These are phyloP conservation scores for Delphinella strobiligena DNA, from an alignment of 2,329 filamentous ascomycete species.

Conservation along the genomic window DNA sequence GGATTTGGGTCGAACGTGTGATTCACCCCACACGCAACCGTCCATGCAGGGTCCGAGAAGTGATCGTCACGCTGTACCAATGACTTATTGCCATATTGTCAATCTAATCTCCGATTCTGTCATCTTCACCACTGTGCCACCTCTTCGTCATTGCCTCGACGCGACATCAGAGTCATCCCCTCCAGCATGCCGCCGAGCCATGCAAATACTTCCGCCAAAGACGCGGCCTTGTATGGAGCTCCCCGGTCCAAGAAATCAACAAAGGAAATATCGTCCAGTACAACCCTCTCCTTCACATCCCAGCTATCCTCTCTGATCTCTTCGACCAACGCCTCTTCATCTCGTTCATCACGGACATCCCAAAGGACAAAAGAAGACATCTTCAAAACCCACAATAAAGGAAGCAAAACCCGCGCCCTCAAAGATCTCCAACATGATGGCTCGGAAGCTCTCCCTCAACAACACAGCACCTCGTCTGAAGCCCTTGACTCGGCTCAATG, in stretches of 20 bases:
- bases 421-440: slow-evolving; percentile 44
- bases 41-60: no score
- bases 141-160: no score
- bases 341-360: slow-evolving; percentile 35
- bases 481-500: slow-evolving; percentile 44
- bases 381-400: slow-evolving; percentile 55
- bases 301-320: slow-evolving; percentile 73
- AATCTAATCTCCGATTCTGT: no score
- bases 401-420: slow-evolving; percentile 49
- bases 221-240: slow-evolving; percentile 66
- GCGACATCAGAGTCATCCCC: background rate
- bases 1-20: no score
- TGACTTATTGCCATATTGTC: no score
- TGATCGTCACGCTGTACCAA: no score
- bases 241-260: slow-evolving; percentile 51
- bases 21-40: no score
- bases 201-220: slow-evolving; percentile 24
- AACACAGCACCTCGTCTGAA: slow-evolving; percentile 51
- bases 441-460: slow-evolving; percentile 48
- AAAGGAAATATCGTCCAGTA: slow-evolving; percentile 57
- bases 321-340: slow-evolving; percentile 26
- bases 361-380: slow-evolving; percentile 54
- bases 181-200: background rate
- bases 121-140: no score
- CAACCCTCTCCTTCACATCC: slow-evolving; percentile 73